phyloP scores from a whole-genome alignment of 75 land plant genomes.

The Selaginella tamariscina region DNA sequence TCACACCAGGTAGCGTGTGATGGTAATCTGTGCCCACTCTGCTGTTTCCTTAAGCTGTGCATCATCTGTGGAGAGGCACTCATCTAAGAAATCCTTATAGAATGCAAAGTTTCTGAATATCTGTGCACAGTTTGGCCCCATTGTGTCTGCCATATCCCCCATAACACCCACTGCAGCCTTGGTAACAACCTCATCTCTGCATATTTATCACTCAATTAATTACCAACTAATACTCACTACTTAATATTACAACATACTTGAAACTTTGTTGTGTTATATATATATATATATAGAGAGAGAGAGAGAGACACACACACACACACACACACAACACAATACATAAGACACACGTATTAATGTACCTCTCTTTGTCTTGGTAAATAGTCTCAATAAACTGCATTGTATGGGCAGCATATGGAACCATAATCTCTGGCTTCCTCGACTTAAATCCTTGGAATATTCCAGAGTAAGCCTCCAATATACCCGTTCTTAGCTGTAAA shows the following conservation, averaged over 20 bases:
- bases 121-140: constrained; percentile 56
- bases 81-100: constrained; percentile 75
- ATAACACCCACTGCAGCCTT: constrained; percentile 88
- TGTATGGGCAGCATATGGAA: constrained; percentile 60
- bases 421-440: constrained; percentile 63
- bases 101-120: constrained; percentile 59
- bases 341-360: no score
- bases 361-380: constrained; percentile 79
- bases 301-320: not conserved
- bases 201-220: no score
- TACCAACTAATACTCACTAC: no score
- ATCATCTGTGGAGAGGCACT: constrained; percentile 74
- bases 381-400: constrained; percentile 74
- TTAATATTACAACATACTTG: no score
- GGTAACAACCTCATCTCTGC: constrained; percentile 67
- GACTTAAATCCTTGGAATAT: constrained; percentile 95
- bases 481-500: constrained; percentile 80
- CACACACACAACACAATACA: no score
- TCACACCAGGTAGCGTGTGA: constrained; percentile 27
- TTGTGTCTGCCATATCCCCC: constrained; percentile 85
- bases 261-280: no score
- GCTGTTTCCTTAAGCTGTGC: constrained; percentile 81
- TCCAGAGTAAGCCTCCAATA: constrained; percentile 87
- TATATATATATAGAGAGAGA: not conserved
- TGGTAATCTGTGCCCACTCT: constrained; percentile 72